Conservation (phyloP, 306 rosid species). For the Urtica urens region DNA sequence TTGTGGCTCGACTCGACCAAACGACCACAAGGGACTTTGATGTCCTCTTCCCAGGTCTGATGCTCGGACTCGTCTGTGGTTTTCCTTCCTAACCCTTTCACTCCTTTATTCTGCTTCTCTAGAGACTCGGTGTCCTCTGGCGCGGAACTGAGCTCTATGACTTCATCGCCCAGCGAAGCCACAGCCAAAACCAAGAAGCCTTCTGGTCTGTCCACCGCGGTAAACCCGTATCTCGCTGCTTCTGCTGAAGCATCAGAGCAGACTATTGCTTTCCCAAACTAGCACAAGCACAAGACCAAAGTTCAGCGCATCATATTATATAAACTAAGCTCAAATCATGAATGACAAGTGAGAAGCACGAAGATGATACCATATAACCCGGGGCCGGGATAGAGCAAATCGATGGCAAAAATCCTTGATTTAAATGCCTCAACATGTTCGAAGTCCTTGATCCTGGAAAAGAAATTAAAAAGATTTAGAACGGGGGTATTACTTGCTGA, state of each 20-base stretch:
- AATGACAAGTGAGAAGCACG: background rate
- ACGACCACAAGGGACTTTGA: conserved; percentile 66
- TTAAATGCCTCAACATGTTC: conserved; percentile 70
- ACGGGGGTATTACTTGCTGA: background rate
- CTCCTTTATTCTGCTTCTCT: conserved; percentile 52
- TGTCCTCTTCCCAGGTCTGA: conserved; percentile 64
- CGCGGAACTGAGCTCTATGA: conserved; percentile 26
- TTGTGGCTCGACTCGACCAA: conserved; percentile 45
- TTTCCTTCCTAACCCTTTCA: conserved; percentile 63
- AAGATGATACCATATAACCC: conserved; percentile 54
- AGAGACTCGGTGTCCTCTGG: conserved; percentile 54
- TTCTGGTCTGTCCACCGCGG: conserved; percentile 76
- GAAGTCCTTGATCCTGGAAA: conserved; percentile 56
- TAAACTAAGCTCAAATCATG: too few species aligned
- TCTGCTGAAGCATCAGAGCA: conserved; percentile 79
- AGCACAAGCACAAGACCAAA: background rate
- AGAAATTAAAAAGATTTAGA: background rate
- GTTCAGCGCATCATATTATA: background rate
- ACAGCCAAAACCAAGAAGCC: conserved; percentile 78
- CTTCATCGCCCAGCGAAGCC: conserved; percentile 59
- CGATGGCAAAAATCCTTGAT: conserved; percentile 70
- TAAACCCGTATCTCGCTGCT: conserved; percentile 70
- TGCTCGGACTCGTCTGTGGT: conserved; percentile 71
- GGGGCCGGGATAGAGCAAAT: conserved; percentile 63
- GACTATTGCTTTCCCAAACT: conserved; percentile 70